Evolutionary conservation across 495 filamentous ascomycete genomes (phyloP).

Genomic region (Geopyxis carbonaria): DNA sequence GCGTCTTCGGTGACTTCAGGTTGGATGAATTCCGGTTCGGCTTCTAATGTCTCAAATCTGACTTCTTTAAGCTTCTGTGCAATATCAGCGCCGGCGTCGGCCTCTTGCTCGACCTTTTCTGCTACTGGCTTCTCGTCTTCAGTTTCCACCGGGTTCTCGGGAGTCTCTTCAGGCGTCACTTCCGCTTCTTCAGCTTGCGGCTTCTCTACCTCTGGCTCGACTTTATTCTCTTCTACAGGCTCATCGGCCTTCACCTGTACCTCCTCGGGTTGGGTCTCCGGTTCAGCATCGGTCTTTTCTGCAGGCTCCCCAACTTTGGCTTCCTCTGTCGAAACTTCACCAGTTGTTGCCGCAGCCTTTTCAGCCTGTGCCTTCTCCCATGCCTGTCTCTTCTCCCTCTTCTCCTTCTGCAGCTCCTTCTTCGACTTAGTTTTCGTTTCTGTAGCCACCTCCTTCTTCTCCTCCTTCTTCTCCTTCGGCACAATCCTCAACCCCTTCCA

Average conservation of each 20-base stretch:
- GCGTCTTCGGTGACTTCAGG: conserved; percentile 1
- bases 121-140: conserved; percentile 9
- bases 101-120: conserved; percentile 9
- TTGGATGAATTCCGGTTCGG: too few relatives aligned
- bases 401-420: conserved; percentile 8
- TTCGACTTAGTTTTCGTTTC: conserved; percentile 22
- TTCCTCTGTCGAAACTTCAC: conserved; percentile 13
- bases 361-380: conserved; percentile 9
- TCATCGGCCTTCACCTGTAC: not conserved
- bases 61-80: too few relatives aligned
- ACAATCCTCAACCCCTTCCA: not conserved
- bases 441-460: conserved; percentile 24
- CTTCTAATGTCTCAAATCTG: too few relatives aligned
- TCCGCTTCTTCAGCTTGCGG: not conserved
- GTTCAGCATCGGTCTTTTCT: conserved; percentile 16
- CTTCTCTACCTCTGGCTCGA: not conserved
- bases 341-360: conserved; percentile 24
- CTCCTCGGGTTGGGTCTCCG: not conserved
- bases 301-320: not conserved
- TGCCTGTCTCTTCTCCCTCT: conserved; percentile 3
- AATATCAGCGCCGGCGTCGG: too few relatives aligned
- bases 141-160: not conserved
- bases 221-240: conserved; percentile 1
- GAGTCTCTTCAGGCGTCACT: not conserved
- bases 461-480: conserved; percentile 3